Evolutionary conservation across 495 filamentous ascomycete species (phyloP).

Genomic region (Lepraria neglecta): DNA sequence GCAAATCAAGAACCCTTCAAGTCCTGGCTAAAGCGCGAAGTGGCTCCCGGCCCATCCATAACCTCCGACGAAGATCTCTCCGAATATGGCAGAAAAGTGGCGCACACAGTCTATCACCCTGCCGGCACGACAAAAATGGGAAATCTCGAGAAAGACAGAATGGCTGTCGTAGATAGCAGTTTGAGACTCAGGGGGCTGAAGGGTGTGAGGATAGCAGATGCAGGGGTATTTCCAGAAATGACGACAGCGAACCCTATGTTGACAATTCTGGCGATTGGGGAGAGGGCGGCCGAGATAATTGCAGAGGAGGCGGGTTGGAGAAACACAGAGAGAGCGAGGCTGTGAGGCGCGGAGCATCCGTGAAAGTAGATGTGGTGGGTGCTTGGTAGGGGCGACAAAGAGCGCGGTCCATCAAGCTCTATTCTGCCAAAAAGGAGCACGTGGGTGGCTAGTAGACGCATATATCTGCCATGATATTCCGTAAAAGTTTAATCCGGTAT

Average conservation of each 20-base stretch:
- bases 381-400: no score
- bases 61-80: conserved; percentile 64
- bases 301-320: conserved; percentile 57
- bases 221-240: conserved; percentile 64
- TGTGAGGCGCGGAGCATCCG: background rate
- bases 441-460: no score
- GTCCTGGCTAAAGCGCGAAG: conserved; percentile 71
- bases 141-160: conserved; percentile 51
- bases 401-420: no score
- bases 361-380: no score
- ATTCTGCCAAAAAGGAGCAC: no score
- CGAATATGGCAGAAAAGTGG: conserved; percentile 66
- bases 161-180: conserved; percentile 57
- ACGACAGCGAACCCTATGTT: conserved; percentile 62
- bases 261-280: conserved; percentile 58
- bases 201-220: conserved; percentile 58
- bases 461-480: no score
- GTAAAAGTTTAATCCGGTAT: no score
- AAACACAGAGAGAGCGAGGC: conserved; percentile 36
- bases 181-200: conserved; percentile 52
- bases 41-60: conserved; percentile 64
- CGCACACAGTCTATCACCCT: conserved; percentile 83
- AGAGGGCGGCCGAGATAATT: conserved; percentile 58
- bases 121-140: conserved; percentile 87
- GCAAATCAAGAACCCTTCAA: conserved; percentile 67